Evolutionary conservation across 768 basidiomycete genomes (phyloP).

Genomic region (Tricholoma terreum): DNA sequence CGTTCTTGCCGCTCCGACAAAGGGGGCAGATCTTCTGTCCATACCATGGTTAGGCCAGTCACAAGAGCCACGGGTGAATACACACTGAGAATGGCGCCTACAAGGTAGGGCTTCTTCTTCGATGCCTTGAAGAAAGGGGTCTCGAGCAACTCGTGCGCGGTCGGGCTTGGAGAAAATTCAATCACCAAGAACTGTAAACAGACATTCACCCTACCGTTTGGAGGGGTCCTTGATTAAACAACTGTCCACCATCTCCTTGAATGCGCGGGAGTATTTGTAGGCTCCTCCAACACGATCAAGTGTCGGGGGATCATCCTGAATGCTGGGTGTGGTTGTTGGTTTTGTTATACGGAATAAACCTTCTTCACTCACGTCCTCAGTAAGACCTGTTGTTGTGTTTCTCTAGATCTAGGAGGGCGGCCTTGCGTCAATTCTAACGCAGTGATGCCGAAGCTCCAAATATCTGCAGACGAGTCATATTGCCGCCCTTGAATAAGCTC

Average conservation of each 20-base stretch:
- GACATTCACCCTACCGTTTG: slow-evolving; percentile 46
- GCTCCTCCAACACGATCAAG: slow-evolving; percentile 70
- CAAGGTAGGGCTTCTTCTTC: slow-evolving; percentile 77
- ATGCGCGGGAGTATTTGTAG: slow-evolving; percentile 73
- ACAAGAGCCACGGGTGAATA: slow-evolving; percentile 5
- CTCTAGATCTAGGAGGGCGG: slow-evolving; percentile 78
- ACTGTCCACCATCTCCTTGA: slow-evolving; percentile 79
- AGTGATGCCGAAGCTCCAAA: slow-evolving; percentile 98
- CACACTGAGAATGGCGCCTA: slow-evolving; percentile 69
- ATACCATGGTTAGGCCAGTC: not conserved
- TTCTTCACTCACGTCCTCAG: slow-evolving; percentile 56
- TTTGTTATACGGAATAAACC: slow-evolving; percentile 4
- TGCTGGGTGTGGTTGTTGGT: slow-evolving; percentile 36
- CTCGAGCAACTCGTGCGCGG: slow-evolving; percentile 72
- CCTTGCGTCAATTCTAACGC: slow-evolving; percentile 87
- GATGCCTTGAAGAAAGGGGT: slow-evolving; percentile 76
- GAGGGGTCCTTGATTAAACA: slow-evolving; percentile 86
- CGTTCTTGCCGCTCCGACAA: slow-evolving; percentile 73
- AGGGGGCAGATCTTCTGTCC: slow-evolving; percentile 64
- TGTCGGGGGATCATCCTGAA: slow-evolving; percentile 75
- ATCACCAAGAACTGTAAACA: not conserved
- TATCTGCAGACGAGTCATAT: slow-evolving; percentile 87
- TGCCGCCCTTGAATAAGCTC: slow-evolving; percentile 83
- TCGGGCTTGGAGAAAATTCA: slow-evolving; percentile 49
- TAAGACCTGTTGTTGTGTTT: slow-evolving; percentile 70